Conservation (phyloP, 495 filamentous ascomycete species). For the Jackrogersella multiformis region DNA sequence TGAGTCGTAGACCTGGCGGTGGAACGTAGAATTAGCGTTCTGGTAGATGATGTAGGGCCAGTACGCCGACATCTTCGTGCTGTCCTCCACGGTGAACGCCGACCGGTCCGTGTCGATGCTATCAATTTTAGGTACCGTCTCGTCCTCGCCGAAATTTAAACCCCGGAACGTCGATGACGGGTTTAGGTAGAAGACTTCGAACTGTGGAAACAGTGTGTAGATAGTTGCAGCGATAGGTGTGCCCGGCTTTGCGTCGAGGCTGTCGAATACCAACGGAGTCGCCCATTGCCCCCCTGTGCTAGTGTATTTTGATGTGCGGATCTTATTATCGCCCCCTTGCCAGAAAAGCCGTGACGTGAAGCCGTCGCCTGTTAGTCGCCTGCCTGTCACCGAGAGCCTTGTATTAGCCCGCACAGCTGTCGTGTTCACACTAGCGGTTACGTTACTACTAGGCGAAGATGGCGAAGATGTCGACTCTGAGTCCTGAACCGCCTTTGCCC, state of each 20-base stretch:
- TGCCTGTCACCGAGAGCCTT: slow-evolving; percentile 24
- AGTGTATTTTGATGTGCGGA: slow-evolving; percentile 26
- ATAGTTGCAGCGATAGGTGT: slow-evolving; percentile 25
- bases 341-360: slow-evolving; percentile 38
- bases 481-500: neutral
- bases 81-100: slow-evolving; percentile 1
- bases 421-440: slow-evolving; percentile 13
- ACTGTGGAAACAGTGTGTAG: slow-evolving; percentile 21
- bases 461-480: neutral
- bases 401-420: slow-evolving; percentile 24
- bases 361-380: slow-evolving; percentile 20
- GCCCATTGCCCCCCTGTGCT: slow-evolving; percentile 19
- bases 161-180: slow-evolving; percentile 23
- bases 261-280: slow-evolving; percentile 18
- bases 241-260: slow-evolving; percentile 21
- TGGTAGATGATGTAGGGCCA: slow-evolving; percentile 33
- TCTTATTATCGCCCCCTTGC: slow-evolving; percentile 34
- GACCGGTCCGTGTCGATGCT: slow-evolving; percentile 15
- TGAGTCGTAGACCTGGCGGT: slow-evolving; percentile 23
- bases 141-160: slow-evolving; percentile 28
- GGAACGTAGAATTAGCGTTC: slow-evolving; percentile 17
- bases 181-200: slow-evolving; percentile 30
- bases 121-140: slow-evolving; percentile 26
- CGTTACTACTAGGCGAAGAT: neutral
- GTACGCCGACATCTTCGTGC: slow-evolving; percentile 25